These are phyloP conservation scores for Alloteropsis semialata DNA, from an alignment of 176 grass and related monocot genomes.

Conservation along the genomic window DNA sequence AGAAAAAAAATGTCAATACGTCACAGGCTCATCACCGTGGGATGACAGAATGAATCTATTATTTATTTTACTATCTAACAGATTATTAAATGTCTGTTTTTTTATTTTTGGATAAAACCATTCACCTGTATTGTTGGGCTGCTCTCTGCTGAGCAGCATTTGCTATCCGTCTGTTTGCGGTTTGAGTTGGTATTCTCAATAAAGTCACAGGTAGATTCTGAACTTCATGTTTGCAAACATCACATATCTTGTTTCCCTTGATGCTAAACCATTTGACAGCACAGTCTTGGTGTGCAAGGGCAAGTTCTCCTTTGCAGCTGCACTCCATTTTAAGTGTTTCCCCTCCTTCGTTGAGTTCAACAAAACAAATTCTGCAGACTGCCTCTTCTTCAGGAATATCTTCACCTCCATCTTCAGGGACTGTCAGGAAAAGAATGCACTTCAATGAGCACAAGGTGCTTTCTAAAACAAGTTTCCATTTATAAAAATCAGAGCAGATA, in stretches of 20 bases:
- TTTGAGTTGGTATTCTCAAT: slow-evolving; percentile 83
- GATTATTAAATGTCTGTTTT: neutral
- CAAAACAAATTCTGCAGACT: slow-evolving; percentile 91
- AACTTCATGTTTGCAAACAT: slow-evolving; percentile 93
- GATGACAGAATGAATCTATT: neutral
- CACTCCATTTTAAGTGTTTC: slow-evolving; percentile 99
- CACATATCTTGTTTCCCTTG: slow-evolving; percentile 98
- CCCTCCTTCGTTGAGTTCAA: slow-evolving; percentile 91
- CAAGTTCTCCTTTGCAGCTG: slow-evolving; percentile 98
- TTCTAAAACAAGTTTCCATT: slow-evolving; percentile 5
- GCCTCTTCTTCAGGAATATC: slow-evolving; percentile 99
- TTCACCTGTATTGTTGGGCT: slow-evolving; percentile 65
- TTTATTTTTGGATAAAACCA: neutral
- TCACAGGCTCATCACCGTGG: neutral
- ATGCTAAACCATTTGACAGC: slow-evolving; percentile 99
- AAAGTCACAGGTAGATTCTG: slow-evolving; percentile 89
- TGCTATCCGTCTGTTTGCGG: slow-evolving; percentile 45
- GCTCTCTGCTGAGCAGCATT: slow-evolving; percentile 67
- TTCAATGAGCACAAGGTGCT: slow-evolving; percentile 27
- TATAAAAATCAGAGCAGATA: neutral
- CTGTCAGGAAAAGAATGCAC: slow-evolving; percentile 27
- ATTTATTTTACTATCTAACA: neutral
- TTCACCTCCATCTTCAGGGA: slow-evolving; percentile 68
- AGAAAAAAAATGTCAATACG: neutral
- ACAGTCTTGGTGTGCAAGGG: slow-evolving; percentile 96